A percentile compares a stretch with the other conserved stretches of the same genome.
These are phyloP conservation scores for Myriosclerotinia scirpicola DNA, from an alignment of 2,329 filamentous ascomycete species.

Conservation along the genomic window DNA sequence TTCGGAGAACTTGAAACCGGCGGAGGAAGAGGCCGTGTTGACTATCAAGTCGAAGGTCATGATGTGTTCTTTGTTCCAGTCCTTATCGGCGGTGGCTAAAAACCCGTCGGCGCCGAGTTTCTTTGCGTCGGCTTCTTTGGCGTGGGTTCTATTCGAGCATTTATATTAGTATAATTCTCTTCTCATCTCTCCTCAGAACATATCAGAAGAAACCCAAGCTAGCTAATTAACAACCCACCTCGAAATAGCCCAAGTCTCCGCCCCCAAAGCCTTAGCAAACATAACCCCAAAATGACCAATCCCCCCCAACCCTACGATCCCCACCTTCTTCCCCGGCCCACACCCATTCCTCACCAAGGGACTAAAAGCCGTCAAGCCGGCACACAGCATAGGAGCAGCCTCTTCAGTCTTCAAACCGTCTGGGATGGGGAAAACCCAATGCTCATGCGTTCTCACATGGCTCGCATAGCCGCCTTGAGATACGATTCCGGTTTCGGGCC, in stretches of 20 bases:
- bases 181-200: background rate
- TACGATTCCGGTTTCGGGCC: conserved; percentile 60
- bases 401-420: conserved; percentile 62
- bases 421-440: conserved; percentile 71
- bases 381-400: conserved; percentile 81
- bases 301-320: conserved; percentile 70
- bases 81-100: conserved; percentile 56
- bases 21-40: conserved; percentile 69
- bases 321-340: conserved; percentile 77
- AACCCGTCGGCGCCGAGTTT: conserved; percentile 62
- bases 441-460: conserved; percentile 73
- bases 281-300: conserved; percentile 71
- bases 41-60: conserved; percentile 74
- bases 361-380: conserved; percentile 76
- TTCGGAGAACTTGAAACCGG: conserved; percentile 64
- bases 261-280: conserved; percentile 66
- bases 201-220: background rate
- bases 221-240: conserved; percentile 39
- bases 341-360: conserved; percentile 74
- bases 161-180: background rate
- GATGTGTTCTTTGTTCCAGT: conserved; percentile 57
- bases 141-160: conserved; percentile 44
- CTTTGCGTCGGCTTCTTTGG: conserved; percentile 59
- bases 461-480: conserved; percentile 65
- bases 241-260: conserved; percentile 62